Conservation (phyloP, 2,329 filamentous ascomycete species). For the Phaeoacremonium minimum region DNA sequence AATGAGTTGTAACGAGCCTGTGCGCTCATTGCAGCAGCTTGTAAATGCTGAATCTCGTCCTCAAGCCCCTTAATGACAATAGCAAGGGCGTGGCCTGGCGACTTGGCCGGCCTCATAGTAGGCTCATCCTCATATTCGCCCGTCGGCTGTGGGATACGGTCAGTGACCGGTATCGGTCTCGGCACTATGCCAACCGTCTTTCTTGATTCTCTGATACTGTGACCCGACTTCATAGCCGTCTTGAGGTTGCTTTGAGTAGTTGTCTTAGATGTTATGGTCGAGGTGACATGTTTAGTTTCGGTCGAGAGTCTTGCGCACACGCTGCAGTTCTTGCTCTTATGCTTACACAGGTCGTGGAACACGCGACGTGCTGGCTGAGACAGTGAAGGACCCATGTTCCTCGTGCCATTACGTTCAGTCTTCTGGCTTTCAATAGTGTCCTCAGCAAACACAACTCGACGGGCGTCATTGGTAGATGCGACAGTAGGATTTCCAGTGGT, state of each 20-base stretch:
- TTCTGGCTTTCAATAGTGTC: constrained; percentile 6
- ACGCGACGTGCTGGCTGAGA: constrained; percentile 48
- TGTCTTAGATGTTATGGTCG: constrained; percentile 18
- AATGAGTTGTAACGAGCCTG: constrained; percentile 61
- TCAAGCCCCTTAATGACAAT: constrained; percentile 78
- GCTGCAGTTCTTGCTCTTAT: constrained; percentile 52
- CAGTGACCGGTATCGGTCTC: constrained; percentile 63
- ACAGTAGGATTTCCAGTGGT: constrained; percentile 12
- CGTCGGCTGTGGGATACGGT: constrained; percentile 47
- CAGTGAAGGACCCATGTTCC: constrained; percentile 35
- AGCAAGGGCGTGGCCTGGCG: constrained; percentile 69
- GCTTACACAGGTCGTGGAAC: constrained; percentile 48
- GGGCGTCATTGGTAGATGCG: background rate
- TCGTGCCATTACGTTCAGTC: constrained; percentile 10
- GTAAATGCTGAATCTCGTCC: constrained; percentile 75
- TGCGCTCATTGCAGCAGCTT: constrained; percentile 60
- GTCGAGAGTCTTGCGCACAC: constrained; percentile 41
- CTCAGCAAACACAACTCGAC: constrained; percentile 3
- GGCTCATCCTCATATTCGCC: constrained; percentile 43
- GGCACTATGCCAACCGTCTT: constrained; percentile 59
- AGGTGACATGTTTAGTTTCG: constrained; percentile 31
- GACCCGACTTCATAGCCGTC: constrained; percentile 27
- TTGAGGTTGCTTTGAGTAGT: constrained; percentile 5
- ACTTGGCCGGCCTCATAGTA: constrained; percentile 62
- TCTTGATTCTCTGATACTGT: constrained; percentile 31